These are phyloP conservation scores for Solanum microdontum DNA, from an alignment of 257 asterid species.

Conservation along the genomic window DNA sequence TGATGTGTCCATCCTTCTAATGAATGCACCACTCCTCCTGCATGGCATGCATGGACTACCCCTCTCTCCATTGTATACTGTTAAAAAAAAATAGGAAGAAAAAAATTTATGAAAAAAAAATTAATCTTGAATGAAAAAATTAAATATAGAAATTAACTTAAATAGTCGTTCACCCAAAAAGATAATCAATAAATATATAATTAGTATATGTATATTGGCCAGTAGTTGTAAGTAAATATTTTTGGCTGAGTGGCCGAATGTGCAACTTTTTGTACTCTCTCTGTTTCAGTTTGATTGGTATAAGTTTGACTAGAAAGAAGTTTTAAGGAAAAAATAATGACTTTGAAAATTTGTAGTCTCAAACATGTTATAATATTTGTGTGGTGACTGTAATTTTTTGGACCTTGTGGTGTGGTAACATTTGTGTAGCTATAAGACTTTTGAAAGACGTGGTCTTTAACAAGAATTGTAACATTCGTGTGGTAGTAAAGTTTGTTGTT, in stretches of 20 bases:
- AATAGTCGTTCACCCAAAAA: neutral
- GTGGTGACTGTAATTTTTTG: neutral
- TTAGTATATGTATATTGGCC: neutral
- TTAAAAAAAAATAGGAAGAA: neutral
- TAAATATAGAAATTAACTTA: neutral
- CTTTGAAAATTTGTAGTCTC: neutral
- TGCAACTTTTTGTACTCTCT: neutral
- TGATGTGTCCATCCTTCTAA: slow-evolving; percentile 66
- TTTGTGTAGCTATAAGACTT: neutral
- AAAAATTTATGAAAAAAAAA: neutral
- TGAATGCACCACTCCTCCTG: slow-evolving; percentile 57
- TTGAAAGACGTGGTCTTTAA: neutral
- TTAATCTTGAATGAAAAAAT: neutral
- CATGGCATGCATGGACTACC: slow-evolving; percentile 81
- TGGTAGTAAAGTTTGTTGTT: neutral
- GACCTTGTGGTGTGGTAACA: neutral
- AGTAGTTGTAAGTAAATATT: neutral
- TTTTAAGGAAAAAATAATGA: neutral
- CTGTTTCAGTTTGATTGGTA: neutral
- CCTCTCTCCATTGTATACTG: slow-evolving; percentile 96
- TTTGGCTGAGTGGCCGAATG: neutral
- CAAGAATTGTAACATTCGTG: neutral
- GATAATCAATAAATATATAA: neutral
- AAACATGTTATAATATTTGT: neutral
- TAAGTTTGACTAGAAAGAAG: neutral